These are phyloP conservation scores for Afroboletus lepidellus DNA, from an alignment of 1,284 basidiomycete genomes.

Conservation along the genomic window DNA sequence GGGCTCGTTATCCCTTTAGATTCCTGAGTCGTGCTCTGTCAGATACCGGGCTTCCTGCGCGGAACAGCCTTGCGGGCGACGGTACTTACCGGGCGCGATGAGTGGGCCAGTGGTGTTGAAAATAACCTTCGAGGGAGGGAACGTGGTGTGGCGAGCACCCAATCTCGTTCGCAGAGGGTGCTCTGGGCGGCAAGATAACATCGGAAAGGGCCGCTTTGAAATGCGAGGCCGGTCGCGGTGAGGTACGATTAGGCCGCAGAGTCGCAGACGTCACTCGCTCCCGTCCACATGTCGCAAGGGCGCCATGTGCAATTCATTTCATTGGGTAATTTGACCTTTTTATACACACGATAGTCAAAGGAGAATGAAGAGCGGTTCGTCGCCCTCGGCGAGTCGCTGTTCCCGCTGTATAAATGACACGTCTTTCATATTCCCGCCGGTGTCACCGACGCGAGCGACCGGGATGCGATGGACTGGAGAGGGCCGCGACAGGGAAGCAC, in stretches of 20 bases:
- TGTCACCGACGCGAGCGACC: conserved; percentile 6
- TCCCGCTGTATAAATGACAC: conserved; percentile 14
- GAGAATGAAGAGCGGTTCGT: conserved; percentile 7
- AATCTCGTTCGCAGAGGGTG: conserved; percentile 7
- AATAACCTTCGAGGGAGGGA: conserved; percentile 34
- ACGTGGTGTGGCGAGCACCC: conserved; percentile 32
- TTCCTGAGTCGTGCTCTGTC: conserved; percentile 3
- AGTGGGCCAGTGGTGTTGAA: conserved; percentile 11
- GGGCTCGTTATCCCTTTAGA: conserved; percentile 12
- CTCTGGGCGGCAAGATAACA: conserved; percentile 24
- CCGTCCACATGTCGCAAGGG: conserved; percentile 16
- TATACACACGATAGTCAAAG: not conserved
- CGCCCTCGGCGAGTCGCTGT: conserved; percentile 16
- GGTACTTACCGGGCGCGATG: conserved; percentile 24
- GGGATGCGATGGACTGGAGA: conserved; percentile 8
- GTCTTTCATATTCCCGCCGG: conserved; percentile 10
- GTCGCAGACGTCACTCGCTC: conserved; percentile 23
- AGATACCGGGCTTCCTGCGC: conserved; percentile 11
- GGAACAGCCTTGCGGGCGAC: conserved; percentile 18
- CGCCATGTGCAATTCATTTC: conserved; percentile 30
- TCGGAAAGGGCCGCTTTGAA: conserved; percentile 25
- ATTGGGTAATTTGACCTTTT: conserved; percentile 9
- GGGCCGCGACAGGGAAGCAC: conserved; percentile 8
- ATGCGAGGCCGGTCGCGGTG: conserved; percentile 7
- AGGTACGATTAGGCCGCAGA: conserved; percentile 3